Base-by-base conservation (phyloP, 768 basidiomycete genomes). In the Tremella yokohamensis region DNA sequence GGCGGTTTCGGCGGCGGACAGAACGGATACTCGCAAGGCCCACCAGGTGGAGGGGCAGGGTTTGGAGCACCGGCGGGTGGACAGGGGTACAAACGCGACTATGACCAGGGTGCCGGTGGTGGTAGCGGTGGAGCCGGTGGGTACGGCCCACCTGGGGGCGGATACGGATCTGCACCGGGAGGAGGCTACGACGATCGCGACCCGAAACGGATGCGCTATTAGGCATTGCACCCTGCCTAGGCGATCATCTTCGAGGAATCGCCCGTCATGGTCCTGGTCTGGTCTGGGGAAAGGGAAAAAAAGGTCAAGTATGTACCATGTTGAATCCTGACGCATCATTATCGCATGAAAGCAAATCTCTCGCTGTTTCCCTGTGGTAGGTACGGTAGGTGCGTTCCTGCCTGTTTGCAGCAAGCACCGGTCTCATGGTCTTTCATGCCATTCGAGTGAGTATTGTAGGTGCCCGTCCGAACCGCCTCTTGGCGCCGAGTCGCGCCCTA, bases 171-270 rank as follows among this genome's bases (percentile, higher is more conserved):
- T 49, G 48, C 48, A 19, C 29, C 44, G 20, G 58, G 56, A n/a
- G 62, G 57, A 8, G 62, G 61, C 3, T 62, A 61, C 18, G 61
- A 64, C 9, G 68, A 70, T 54, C 59, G 67, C 20, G 72, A 73
- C 59, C 50, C 66, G 16, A 73, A 73, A 55, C 60, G 72, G 39
- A 57, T 62, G 56, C 65, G 72, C 16, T 70, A 70, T 56, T 73
- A 53, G 52, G 26, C n/a, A 18, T 25, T 20, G 19, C 49, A 22
- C 19, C n/a, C 20, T 22, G 19, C 49, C 49, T 50, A 19, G 26
- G 19, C 34, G 26, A 34, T 11, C 25, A 16, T 15, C 22, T 54
- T 19, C 34, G 25, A 40, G 42, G 11, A 16, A 6, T 18, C 24
- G 45, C 53, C 16, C 34, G 15, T 44, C 8, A 18, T 57, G 8